A percentile compares a stretch with the other conserved stretches of the same genome.
phyloP scores from a whole-genome alignment of 148 eudicot species.

The Rhododendron vialii region DNA sequence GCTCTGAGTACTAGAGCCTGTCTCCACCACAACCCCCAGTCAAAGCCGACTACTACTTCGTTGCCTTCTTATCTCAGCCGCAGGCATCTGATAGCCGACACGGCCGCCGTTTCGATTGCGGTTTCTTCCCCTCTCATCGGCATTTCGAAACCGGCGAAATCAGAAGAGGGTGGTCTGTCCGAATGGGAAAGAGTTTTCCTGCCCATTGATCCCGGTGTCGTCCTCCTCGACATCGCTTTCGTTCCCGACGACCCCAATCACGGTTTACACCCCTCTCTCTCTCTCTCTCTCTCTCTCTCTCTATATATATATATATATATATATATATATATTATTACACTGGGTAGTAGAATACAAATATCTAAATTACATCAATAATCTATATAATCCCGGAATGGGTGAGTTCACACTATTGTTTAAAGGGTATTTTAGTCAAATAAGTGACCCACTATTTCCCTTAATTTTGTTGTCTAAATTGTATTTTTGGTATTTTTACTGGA shows the following conservation, averaged over 20 bases:
- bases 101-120: conserved; percentile 22
- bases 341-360: too few relatives aligned
- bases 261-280: conserved; percentile 25
- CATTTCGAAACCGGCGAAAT: conserved; percentile 24
- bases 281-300: neutral
- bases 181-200: conserved; percentile 89
- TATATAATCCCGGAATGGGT: too few relatives aligned
- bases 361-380: too few relatives aligned
- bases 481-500: neutral
- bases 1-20: conserved; percentile 7
- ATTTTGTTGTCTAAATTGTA: too few relatives aligned
- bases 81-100: conserved; percentile 23
- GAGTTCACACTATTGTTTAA: too few relatives aligned
- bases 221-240: conserved; percentile 92
- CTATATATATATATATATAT: too few relatives aligned
- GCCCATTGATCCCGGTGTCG: conserved; percentile 97
- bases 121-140: neutral
- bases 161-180: conserved; percentile 55
- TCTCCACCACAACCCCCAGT: neutral
- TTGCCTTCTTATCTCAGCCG: conserved; percentile 9
- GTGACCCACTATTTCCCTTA: too few relatives aligned
- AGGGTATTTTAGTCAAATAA: neutral
- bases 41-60: neutral
- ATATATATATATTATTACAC: too few relatives aligned
- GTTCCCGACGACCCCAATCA: conserved; percentile 89